Base-by-base conservation (phyloP, 2,329 filamentous ascomycete genomes). In the Arthrobotrys sphaeroides region DNA sequence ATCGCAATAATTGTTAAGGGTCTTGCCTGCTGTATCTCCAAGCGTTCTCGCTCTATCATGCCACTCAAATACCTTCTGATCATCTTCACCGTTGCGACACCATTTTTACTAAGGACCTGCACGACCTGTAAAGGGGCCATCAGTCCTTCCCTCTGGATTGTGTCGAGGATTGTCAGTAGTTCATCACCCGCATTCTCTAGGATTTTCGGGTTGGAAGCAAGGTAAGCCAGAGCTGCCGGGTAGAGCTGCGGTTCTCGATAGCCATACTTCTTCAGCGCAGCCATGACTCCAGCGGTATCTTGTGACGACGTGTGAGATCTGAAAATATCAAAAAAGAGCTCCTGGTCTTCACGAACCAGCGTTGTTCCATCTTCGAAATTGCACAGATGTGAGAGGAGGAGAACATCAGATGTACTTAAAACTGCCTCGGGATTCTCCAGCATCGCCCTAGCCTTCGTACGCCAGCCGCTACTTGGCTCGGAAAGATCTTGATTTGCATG, bases 71-170 rank as follows among this genome's bases (percentile, higher is more conserved):
- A 99, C 4, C 90, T 89, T 83, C 97, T 98, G 77, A 99, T 90
- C 87, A 98, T 93, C 59, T 94, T 95, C 92, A 99, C 97, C 0
- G 93, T 98, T 0, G 96, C 94, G 1, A 97, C 92, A 4, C 90
- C 88, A 78, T 91, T 91, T 61, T 87, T 87, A 75, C 88, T 90
- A 12, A 99, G 87, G 0, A 94, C 95, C 82, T 99, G 94, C 13
- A 99, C 95, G 31, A 99, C 95, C 82, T 99, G 95, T 2, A 99
- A 85, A 0, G 95, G 95, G 0, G 95, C 94, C 92, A 99, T 95
- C 38, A 99, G 87, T 0, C 92, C 90, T 79, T 97, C 93, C 77
- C 90, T 87, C 81, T 97, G 92, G 78, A 99, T 98, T 80, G 92
- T 93, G 78, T 89, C 87, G 9, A 99, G 86, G 0, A 99, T 90